Conservation (phyloP, 2,329 filamentous ascomycete genomes). For the Fusarium euwallaceae region DNA sequence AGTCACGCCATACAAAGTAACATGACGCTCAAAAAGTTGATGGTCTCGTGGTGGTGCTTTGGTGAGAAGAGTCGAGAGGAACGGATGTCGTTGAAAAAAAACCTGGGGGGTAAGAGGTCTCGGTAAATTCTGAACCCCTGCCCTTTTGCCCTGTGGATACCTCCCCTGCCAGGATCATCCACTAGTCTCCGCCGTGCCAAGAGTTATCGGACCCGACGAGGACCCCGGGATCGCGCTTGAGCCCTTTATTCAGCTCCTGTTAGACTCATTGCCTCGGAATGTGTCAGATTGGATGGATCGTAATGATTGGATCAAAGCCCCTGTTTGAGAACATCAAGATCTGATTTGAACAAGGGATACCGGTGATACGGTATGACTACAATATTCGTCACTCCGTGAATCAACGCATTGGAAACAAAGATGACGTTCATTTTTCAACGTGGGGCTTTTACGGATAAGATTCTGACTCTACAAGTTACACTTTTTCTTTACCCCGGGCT, state of each 20-base stretch:
- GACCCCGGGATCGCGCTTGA: slow-evolving; percentile 45
- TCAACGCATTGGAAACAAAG: background rate
- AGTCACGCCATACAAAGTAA: background rate
- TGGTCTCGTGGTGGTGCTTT: background rate
- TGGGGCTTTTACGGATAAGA: background rate
- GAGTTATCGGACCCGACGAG: slow-evolving; percentile 5
- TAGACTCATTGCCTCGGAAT: no score
- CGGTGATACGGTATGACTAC: background rate
- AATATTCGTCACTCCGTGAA: background rate
- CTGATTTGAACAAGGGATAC: background rate
- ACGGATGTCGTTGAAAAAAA: slow-evolving; percentile 34
- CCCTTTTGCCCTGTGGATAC: slow-evolving; percentile 5
- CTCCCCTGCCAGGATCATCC: background rate
- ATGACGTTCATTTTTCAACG: background rate
- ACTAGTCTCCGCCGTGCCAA: background rate
- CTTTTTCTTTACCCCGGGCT: background rate
- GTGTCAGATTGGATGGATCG: no score
- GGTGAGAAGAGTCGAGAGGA: background rate
- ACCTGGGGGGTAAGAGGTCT: slow-evolving; percentile 28
- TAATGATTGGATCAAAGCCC: background rate
- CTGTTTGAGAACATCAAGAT: background rate
- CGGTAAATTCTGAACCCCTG: slow-evolving; percentile 28
- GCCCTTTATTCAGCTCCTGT: slow-evolving; percentile 15
- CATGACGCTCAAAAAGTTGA: background rate
- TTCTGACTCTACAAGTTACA: background rate